phyloP scores from a whole-genome alignment of 2,329 filamentous ascomycete species.

The Clarireedia sp. region DNA sequence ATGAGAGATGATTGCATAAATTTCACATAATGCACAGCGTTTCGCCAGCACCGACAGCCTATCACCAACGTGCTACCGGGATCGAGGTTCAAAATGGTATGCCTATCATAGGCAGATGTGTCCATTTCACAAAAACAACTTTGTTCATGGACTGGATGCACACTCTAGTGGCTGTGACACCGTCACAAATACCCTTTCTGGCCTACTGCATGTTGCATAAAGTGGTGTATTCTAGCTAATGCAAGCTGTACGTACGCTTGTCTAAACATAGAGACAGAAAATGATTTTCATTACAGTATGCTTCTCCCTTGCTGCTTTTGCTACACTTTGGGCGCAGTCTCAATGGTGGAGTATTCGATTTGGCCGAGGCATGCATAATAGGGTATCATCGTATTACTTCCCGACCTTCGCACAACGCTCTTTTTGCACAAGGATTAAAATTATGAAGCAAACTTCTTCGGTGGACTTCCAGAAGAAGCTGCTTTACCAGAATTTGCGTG shows the following conservation, averaged over 20 bases:
- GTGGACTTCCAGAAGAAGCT: conserved; percentile 21
- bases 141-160: not conserved
- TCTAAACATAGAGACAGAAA: conserved; percentile 10
- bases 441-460: conserved; percentile 8
- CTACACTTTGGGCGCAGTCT: not conserved
- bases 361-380: not conserved
- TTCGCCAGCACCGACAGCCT: conserved; percentile 7
- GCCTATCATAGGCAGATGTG: not conserved
- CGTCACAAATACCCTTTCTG: too few species aligned
- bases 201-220: conserved; percentile 7
- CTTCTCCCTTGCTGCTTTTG: conserved; percentile 9
- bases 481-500: not conserved
- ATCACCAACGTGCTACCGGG: not conserved
- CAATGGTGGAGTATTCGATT: not conserved
- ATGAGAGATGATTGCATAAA: conserved; percentile 6
- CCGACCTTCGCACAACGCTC: not conserved
- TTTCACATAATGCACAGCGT: conserved; percentile 5
- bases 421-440: not conserved
- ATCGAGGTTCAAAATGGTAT: not conserved
- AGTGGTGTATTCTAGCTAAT: not conserved
- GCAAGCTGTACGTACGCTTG: not conserved
- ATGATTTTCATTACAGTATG: not conserved
- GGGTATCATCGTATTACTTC: not conserved
- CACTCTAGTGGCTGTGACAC: too few species aligned
- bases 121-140: not conserved